These are phyloP conservation scores for Aspergillus ruber DNA, from an alignment of 2,329 filamentous ascomycete genomes.

Conservation along the genomic window DNA sequence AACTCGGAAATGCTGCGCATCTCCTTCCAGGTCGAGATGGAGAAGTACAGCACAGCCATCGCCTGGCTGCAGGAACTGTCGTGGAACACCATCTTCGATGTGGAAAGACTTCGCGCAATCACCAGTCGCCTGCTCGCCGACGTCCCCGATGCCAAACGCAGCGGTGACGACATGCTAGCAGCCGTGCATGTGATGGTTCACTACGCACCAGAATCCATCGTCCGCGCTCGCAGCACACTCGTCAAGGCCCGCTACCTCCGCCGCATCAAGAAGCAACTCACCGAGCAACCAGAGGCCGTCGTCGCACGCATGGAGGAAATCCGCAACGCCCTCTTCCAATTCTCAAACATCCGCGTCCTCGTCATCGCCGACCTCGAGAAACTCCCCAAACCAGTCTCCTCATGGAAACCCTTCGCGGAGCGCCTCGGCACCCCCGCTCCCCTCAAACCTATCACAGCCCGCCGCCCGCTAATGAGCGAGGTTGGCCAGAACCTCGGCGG, in stretches of 20 bases:
- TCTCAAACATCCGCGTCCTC: constrained; percentile 77
- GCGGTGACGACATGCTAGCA: constrained; percentile 59
- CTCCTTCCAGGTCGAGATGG: constrained; percentile 76
- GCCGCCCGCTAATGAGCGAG: constrained; percentile 64
- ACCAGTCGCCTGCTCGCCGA: constrained; percentile 82
- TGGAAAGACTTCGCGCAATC: constrained; percentile 55
- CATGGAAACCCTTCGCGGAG: constrained; percentile 64
- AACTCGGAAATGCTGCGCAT: constrained; percentile 78
- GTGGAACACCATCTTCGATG: constrained; percentile 83
- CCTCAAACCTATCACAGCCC: constrained; percentile 64
- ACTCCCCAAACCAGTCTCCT: constrained; percentile 65
- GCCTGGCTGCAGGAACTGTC: constrained; percentile 80
- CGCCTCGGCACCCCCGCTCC: constrained; percentile 48
- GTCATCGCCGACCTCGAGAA: constrained; percentile 75
- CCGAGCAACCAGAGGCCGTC: constrained; percentile 67
- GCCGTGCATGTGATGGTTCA: constrained; percentile 70
- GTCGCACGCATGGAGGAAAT: constrained; percentile 72
- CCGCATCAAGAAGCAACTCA: constrained; percentile 72
- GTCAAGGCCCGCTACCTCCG: constrained; percentile 85
- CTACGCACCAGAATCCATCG: constrained; percentile 66
- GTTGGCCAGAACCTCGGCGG: constrained; percentile 70
- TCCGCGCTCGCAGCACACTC: constrained; percentile 71
- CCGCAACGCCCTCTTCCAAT: constrained; percentile 67
- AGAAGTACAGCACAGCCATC: constrained; percentile 78
- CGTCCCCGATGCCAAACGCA: constrained; percentile 85